Evolutionary conservation across 2,329 filamentous ascomycete species (phyloP).

Genomic region (Diaporthe humulicola): DNA sequence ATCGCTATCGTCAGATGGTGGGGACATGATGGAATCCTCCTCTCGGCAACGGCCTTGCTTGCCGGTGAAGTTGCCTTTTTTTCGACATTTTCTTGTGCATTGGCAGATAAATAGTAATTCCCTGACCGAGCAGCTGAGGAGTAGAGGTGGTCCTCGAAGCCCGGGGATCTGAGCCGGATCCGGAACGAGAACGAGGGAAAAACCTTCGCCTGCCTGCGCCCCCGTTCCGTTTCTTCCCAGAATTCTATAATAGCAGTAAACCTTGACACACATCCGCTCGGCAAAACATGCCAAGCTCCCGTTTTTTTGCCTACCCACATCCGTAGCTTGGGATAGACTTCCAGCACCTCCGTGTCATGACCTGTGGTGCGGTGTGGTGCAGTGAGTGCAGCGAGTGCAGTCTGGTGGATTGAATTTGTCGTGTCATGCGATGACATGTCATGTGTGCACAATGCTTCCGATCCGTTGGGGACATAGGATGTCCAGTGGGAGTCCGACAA

Average conservation of each 20-base stretch:
- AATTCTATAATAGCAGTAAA: background rate
- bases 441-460: background rate
- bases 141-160: background rate
- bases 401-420: background rate
- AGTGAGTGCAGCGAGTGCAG: background rate
- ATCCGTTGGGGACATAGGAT: background rate
- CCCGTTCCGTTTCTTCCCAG: constrained; percentile 1
- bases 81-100: background rate
- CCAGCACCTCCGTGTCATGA: constrained; percentile 23
- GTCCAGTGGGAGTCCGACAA: background rate
- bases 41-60: background rate
- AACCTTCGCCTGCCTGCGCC: background rate
- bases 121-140: background rate
- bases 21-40: constrained; percentile 12
- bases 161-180: background rate
- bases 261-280: constrained; percentile 23
- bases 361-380: background rate
- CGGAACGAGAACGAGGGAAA: constrained; percentile 8
- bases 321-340: constrained; percentile 1
- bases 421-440: constrained; percentile 11
- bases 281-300: constrained; percentile 25
- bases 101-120: background rate
- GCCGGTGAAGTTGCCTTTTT: background rate
- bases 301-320: background rate
- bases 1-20: constrained; percentile 18